Base-by-base conservation (phyloP, 257 asterid genomes). In the Jasminum sambac region DNA sequence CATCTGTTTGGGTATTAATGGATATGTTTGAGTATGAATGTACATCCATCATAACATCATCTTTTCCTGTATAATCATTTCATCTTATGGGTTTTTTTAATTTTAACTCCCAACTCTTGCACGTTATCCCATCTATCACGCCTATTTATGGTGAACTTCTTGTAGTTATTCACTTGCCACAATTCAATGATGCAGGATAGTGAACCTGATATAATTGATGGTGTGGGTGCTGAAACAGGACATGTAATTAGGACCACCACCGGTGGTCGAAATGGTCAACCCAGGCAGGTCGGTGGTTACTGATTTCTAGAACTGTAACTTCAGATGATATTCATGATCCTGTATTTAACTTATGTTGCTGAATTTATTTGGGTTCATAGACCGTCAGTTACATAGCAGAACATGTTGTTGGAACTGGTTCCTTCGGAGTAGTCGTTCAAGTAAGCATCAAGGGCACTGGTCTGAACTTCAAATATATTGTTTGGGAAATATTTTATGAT, bases 331-430 rank as follows among this genome's bases (percentile, higher is more conserved):
- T 65, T 70, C 46, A 60, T 61, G 66, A 71, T 70, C 40, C 40
- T 63, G 77, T 73, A 37, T 41, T 26, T 77, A 40, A 66, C 62
- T 30, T 58, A 38, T 59, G 30, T 70, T 23, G 6, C 14, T 5
- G 10, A 21, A 19, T 72, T 75, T 74, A 38, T 80, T 68, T 81
- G 69, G 76, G 66, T 80, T 77, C 80, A 73, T 89, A 92, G 98
- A 88, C 76, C 68, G 86, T 90, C 72, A 93, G 87, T 81, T 93
- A 90, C 85, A 93, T 93, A 73, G 95, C 98, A 64, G 98, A 93
- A 80, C 98, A 93, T 81, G 95, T 93, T 67, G 95, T 93, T 63
- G 98, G 98, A 73, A 93, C 97, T 39, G 98, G 98, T 72, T 93
- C 98, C 42, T 93, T 93, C 76, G 98, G 98, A 71, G 98, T 93